These are phyloP conservation scores for Fragilaria radians DNA, from an alignment of 108 stramenopile species.

Conservation along the genomic window DNA sequence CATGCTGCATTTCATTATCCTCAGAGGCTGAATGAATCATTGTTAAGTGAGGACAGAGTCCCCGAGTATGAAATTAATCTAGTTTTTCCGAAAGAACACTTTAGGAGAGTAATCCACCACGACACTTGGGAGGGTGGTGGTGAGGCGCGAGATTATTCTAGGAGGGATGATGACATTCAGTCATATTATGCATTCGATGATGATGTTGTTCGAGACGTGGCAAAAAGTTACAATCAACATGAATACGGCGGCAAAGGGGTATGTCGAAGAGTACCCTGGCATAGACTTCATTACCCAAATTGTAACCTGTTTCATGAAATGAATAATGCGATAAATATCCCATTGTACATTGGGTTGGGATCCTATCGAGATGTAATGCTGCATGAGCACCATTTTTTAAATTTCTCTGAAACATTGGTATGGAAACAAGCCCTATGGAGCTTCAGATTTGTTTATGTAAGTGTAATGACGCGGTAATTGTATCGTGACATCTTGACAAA, in stretches of 20 bases:
- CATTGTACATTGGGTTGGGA: constrained; percentile 7
- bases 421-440: not conserved
- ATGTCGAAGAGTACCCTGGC: constrained; percentile 32
- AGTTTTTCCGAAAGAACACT: not conserved
- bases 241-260: constrained; percentile 6
- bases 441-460: not conserved
- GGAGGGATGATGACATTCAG: constrained; percentile 27
- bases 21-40: not conserved
- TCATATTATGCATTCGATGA: constrained; percentile 25
- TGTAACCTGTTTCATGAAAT: constrained; percentile 47
- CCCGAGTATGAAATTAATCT: not conserved
- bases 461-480: constrained; percentile 4
- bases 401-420: constrained; percentile 7
- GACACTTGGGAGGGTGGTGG: constrained; percentile 1
- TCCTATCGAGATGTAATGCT: constrained; percentile 24
- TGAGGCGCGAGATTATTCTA: constrained; percentile 20
- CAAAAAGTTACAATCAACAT: not conserved
- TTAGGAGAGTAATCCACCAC: not conserved
- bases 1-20: not conserved
- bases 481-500: constrained; percentile 2
- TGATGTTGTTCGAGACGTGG: constrained; percentile 8
- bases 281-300: constrained; percentile 33
- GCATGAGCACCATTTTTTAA: constrained; percentile 24
- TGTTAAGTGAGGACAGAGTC: not conserved
- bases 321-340: constrained; percentile 8